Conservation (phyloP, 176 grass and related monocot species). For the Panicum miliaceum region DNA sequence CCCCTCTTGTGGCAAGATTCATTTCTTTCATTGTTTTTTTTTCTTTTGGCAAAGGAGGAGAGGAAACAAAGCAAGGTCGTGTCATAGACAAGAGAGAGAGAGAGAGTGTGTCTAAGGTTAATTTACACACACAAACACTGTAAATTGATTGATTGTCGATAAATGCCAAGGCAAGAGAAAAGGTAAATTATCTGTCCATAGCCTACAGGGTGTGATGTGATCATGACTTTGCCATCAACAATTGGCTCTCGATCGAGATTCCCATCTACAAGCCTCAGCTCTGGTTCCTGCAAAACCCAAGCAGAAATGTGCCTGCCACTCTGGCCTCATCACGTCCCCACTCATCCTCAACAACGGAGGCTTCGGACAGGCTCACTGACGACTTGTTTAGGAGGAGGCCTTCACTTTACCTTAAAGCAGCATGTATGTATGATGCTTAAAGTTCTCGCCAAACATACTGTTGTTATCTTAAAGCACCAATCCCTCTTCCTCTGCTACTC, state of each 20-base stretch:
- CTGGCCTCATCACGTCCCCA: neutral
- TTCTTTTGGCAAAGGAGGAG: neutral
- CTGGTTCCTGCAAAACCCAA: neutral
- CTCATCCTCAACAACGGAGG: slow-evolving; percentile 16
- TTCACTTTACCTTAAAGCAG: slow-evolving; percentile 14
- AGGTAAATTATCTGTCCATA: slow-evolving; percentile 44
- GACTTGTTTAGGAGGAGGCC: slow-evolving; percentile 10
- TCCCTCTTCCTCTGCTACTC: neutral
- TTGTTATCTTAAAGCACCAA: slow-evolving; percentile 16
- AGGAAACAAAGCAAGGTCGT: slow-evolving; percentile 35
- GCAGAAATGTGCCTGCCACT: neutral
- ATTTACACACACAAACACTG: slow-evolving; percentile 44
- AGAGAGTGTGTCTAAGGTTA: slow-evolving; percentile 39
- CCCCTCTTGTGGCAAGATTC: slow-evolving; percentile 38
- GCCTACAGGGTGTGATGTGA: neutral
- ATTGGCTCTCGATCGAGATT: neutral
- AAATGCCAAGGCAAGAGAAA: slow-evolving; percentile 5
- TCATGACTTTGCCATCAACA: neutral
- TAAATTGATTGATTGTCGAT: slow-evolving; percentile 48
- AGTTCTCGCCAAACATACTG: neutral
- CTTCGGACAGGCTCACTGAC: neutral
- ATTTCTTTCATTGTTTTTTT: slow-evolving; percentile 43
- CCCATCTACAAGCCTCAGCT: neutral
- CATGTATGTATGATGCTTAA: neutral
- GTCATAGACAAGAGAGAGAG: slow-evolving; percentile 21